A percentile compares a stretch with the other conserved stretches of the same genome.
Evolutionary conservation across 805 yeast genomes (phyloP).

Genomic region (Ogataea nakhonphanomensis): DNA sequence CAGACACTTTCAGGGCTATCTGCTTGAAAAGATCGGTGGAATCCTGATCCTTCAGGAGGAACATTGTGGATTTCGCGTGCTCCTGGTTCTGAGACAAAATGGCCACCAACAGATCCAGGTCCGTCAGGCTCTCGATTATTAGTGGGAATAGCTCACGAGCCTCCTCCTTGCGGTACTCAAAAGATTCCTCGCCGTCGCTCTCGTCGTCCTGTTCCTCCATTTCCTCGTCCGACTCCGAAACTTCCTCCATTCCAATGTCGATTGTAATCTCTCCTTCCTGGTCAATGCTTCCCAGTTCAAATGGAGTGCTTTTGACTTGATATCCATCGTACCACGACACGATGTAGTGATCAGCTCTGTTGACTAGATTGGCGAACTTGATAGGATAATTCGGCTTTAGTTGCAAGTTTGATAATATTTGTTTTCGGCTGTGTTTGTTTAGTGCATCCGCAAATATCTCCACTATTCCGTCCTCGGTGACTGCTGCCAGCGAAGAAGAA

Average conservation of each 20-base stretch:
- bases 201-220: conserved; percentile 13
- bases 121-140: conserved; percentile 21
- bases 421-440: conserved; percentile 19
- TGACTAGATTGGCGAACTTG: conserved; percentile 14
- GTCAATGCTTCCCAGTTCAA: conserved; percentile 30
- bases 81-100: conserved; percentile 30
- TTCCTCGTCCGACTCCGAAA: conserved; percentile 11
- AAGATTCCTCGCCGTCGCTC: neutral
- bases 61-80: conserved; percentile 53
- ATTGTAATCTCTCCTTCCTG: conserved; percentile 1
- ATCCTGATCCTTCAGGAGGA: conserved; percentile 45
- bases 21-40: conserved; percentile 44
- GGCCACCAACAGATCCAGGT: conserved; percentile 31
- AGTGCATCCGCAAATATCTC: conserved; percentile 28
- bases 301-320: conserved; percentile 26
- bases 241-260: conserved; percentile 10
- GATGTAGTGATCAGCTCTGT: conserved; percentile 3
- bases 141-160: conserved; percentile 22
- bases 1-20: conserved; percentile 45
- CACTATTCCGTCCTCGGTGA: conserved; percentile 19
- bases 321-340: conserved; percentile 31
- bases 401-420: conserved; percentile 13
- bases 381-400: conserved; percentile 17
- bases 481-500: conserved; percentile 32
- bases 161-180: conserved; percentile 24